These are phyloP conservation scores for Microstegium vimineum DNA, from an alignment of 176 grass and related monocot species.

Conservation along the genomic window DNA sequence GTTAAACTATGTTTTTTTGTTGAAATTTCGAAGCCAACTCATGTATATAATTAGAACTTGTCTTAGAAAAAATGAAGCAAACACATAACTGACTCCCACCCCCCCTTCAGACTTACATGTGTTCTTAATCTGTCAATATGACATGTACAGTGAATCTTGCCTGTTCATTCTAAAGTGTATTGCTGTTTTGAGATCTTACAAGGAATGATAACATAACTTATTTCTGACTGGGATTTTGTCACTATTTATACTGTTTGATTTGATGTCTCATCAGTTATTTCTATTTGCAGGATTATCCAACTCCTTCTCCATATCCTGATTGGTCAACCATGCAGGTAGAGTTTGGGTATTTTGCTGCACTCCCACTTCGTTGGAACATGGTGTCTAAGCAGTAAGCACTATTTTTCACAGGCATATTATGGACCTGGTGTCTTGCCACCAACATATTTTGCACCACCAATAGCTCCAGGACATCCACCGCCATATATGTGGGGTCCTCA, in stretches of 20 bases:
- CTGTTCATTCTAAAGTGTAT: neutral
- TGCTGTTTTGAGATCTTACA: neutral
- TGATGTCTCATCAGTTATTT: slow-evolving; percentile 10
- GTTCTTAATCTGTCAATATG: neutral
- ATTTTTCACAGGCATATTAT: slow-evolving; percentile 76
- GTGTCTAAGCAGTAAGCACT: neutral
- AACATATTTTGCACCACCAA: slow-evolving; percentile 60
- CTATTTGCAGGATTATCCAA: slow-evolving; percentile 58
- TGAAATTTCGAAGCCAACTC: neutral
- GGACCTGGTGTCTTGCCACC: slow-evolving; percentile 68
- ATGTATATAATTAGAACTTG: neutral
- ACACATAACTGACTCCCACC: neutral
- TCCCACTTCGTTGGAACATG: neutral
- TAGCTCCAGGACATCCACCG: slow-evolving; percentile 70
- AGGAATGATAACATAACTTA: neutral
- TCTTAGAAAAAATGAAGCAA: neutral
- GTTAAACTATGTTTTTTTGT: neutral
- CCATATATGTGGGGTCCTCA: slow-evolving; percentile 91
- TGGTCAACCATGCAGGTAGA: slow-evolving; percentile 81
- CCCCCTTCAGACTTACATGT: neutral
- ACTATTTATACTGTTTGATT: neutral
- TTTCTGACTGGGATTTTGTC: neutral
- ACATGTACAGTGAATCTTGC: neutral
- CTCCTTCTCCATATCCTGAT: slow-evolving; percentile 80
- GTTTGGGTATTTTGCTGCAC: slow-evolving; percentile 6